A percentile compares a stretch with the other conserved stretches of the same genome.
Conservation (phyloP, 2,329 filamentous ascomycete species). For the Ceratocystis eucalypticola region DNA sequence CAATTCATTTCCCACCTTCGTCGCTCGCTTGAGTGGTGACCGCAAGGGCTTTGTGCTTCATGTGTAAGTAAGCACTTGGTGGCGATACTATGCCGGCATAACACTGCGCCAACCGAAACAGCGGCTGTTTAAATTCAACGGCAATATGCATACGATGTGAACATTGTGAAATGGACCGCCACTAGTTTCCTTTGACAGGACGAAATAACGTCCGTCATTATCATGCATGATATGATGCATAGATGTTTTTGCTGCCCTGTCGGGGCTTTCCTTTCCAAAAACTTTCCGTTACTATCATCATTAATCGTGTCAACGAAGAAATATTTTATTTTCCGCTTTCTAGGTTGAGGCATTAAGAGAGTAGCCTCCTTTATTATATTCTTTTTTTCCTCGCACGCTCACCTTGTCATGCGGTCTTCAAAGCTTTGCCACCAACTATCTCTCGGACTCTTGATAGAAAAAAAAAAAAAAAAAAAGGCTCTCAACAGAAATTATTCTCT, state of each 20-base stretch:
- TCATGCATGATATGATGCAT: not conserved
- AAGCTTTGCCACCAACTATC: not conserved
- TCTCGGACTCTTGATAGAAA: not conserved
- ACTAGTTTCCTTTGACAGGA: not conserved
- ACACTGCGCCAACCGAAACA: not conserved
- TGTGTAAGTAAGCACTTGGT: not conserved
- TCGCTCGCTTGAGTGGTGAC: not conserved
- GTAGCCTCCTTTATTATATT: not conserved
- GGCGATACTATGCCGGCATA: not conserved
- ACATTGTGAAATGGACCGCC: not conserved
- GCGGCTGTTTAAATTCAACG: not conserved
- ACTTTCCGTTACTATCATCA: not conserved
- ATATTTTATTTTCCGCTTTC: not conserved
- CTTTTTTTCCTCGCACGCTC: not conserved
- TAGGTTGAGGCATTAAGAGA: not conserved
- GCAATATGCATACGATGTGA: not conserved
- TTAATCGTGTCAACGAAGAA: no score
- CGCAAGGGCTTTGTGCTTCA: not conserved
- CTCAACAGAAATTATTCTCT: not conserved
- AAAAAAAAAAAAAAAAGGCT: not conserved
- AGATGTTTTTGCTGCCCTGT: not conserved
- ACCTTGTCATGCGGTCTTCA: not conserved
- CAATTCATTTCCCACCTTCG: not conserved
- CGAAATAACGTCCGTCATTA: not conserved
- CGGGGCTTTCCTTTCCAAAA: not conserved